Base-by-base conservation (phyloP, 2,329 filamentous ascomycete species). In the Botrytis deweyae region DNA sequence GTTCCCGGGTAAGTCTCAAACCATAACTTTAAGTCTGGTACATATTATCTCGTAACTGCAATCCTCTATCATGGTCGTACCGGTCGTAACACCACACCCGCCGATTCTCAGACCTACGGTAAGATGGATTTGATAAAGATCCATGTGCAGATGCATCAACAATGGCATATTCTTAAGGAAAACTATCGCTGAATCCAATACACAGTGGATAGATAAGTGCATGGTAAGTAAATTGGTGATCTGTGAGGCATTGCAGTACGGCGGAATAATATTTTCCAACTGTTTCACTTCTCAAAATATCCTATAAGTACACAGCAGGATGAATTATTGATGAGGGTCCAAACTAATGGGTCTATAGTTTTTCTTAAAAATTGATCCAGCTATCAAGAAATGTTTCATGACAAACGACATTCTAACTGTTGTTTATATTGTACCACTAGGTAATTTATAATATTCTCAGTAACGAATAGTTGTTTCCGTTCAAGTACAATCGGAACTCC, bases 401-500 rank as follows among this genome's bases (percentile, higher is more conserved):
- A 16, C 8, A 63, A 40, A 20, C 8, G 25, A 12, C 36, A n/a
- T 42, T 18, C 14, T 29, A 42, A 63, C 14, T 63, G 38, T 63
- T 42, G 25, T 38, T 40, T 63, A 29, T 3, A 4, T 18, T 63
- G 10, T 14, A 62, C 59, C 59, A 38, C 4, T 62, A 25, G 29
- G 22, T 33, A 18, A 58, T 18, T 14, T 14, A 14, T 62, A 6
- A 22, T 25, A 38, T 3, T 38, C 1, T 62, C 59, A 38, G 25
- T 62, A 1, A 14, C 36, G 20, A n/a, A 25, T 12, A 29, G 2
- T 12, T 3, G 20, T 61, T 42, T 22, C 12, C 12, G 0, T 42
- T n/a, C 5, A n/a, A 62, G 12, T 33, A 12, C 0, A 6, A 40
- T 2, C 3, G 38, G 10, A n/a, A n/a, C n/a, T 18, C n/a, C 12